phyloP scores from a whole-genome alignment of 179 eudicot genomes.

The Drosera spatulata region DNA sequence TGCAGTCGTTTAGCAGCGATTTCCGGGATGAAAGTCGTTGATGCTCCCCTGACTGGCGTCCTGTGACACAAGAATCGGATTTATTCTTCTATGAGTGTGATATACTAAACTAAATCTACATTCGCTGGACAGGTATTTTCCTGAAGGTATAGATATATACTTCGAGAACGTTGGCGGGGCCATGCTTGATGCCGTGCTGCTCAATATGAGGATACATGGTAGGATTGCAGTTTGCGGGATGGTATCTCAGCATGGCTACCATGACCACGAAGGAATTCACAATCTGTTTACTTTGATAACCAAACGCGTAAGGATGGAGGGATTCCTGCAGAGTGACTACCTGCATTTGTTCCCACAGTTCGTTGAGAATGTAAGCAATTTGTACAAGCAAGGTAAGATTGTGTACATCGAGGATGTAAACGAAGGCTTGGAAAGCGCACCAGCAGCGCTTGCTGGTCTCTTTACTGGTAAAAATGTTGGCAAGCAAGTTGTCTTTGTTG shows the following conservation, averaged over 20 bases:
- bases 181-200: slow-evolving; percentile 88
- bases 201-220: slow-evolving; percentile 74
- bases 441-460: slow-evolving; percentile 67
- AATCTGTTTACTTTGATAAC: slow-evolving; percentile 40
- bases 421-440: slow-evolving; percentile 61
- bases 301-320: slow-evolving; percentile 58
- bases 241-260: slow-evolving; percentile 57
- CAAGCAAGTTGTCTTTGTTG: slow-evolving; percentile 59
- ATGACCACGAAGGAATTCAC: slow-evolving; percentile 35
- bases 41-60: no score
- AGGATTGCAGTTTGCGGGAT: slow-evolving; percentile 82
- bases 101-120: background rate
- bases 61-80: no score
- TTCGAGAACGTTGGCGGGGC: slow-evolving; percentile 90
- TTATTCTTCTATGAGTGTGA: no score
- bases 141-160: slow-evolving; percentile 85
- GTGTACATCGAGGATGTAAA: slow-evolving; percentile 66
- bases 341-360: slow-evolving; percentile 55
- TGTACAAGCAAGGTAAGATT: slow-evolving; percentile 69
- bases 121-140: slow-evolving; percentile 43
- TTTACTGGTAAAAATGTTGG: slow-evolving; percentile 76
- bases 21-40: no score
- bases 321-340: slow-evolving; percentile 81
- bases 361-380: slow-evolving; percentile 33
- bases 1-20: no score